Base-by-base conservation (phyloP, 768 basidiomycete species). In the Leccinellum albellum region DNA sequence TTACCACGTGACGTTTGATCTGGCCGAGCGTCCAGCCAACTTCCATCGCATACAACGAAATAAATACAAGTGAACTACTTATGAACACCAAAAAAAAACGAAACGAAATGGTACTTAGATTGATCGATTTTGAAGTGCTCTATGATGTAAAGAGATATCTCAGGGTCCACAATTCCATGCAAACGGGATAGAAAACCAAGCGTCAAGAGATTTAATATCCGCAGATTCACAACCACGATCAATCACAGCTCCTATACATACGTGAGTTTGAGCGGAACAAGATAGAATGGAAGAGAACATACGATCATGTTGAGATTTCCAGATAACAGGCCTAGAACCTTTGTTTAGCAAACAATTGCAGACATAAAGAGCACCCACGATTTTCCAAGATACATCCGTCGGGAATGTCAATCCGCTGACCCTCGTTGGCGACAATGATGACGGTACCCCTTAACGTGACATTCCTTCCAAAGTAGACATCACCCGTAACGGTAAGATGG, bases 281-380 rank as follows among this genome's bases (percentile, higher is more conserved):
- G 24, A 49, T n/a, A 26, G 15, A 50, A 50, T 21, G 15, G 4
- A 53, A 31, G 47, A 20, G 54, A 31, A 75, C 79, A 62, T 64
- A 84, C 84, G 53, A 84, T 91, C 81, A 89, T 83, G 69, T 81
- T 86, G 58, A 91, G 73, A 70, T 87, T 87, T 46, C 90, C 89
- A 24, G 87, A 87, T 56, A 91, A 75, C 55, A 91, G 73, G 63
- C 86, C 84, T 79, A 56, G 10, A 62, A 10, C 14, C 23, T 12
- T 24, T 12, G 20, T 14, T 69, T 24, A 63, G 62, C 61, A 59
- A 64, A 12, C 29, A 15, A 28, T 53, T 12, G 12, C 7, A 37
- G 26, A 51, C 13, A 26, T 12, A 33, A 12, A 53, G 23, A 48
- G 37, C 5, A 69, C 80, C 45, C 50, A 82, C 84, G 80, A 75